Conservation (phyloP, 768 basidiomycete species). For the Suillus weaverae region DNA sequence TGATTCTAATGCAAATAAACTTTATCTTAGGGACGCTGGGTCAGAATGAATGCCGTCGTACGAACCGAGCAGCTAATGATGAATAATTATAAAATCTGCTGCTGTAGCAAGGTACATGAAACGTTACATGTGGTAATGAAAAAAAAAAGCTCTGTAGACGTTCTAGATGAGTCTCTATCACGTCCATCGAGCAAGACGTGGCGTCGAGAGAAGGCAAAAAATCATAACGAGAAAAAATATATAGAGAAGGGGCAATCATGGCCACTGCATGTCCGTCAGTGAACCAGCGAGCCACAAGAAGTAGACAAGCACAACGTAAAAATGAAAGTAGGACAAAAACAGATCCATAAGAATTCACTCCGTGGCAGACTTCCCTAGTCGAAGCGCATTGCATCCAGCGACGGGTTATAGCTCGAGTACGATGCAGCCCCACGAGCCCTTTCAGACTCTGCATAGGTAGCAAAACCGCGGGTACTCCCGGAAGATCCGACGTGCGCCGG, state of each 20-base stretch:
- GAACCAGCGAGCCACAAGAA: neutral
- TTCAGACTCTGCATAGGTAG: slow-evolving; percentile 25
- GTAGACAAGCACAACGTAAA: neutral
- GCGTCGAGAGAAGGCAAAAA: neutral
- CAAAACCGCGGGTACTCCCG: slow-evolving; percentile 11
- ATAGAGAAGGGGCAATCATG: neutral
- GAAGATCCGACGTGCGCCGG: slow-evolving; percentile 17
- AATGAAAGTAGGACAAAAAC: neutral
- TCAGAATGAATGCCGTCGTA: neutral
- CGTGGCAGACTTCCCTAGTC: slow-evolving; percentile 11
- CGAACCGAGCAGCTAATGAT: neutral
- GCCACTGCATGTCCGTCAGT: slow-evolving; percentile 3
- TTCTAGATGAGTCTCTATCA: slow-evolving; percentile 1
- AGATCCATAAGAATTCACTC: slow-evolving; percentile 3
- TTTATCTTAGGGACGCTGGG: neutral
- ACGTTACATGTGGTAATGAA: neutral
- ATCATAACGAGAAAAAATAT: neutral
- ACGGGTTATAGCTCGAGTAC: slow-evolving; percentile 23
- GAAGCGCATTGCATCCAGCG: slow-evolving; percentile 27
- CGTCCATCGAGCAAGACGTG: neutral
- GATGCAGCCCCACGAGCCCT: slow-evolving; percentile 23
- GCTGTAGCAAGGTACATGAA: neutral
- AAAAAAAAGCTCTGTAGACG: slow-evolving; percentile 1
- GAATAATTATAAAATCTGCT: neutral
- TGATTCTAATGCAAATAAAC: neutral